Conservation (phyloP, 805 yeast genomes). For the Candida sonorensis region DNA sequence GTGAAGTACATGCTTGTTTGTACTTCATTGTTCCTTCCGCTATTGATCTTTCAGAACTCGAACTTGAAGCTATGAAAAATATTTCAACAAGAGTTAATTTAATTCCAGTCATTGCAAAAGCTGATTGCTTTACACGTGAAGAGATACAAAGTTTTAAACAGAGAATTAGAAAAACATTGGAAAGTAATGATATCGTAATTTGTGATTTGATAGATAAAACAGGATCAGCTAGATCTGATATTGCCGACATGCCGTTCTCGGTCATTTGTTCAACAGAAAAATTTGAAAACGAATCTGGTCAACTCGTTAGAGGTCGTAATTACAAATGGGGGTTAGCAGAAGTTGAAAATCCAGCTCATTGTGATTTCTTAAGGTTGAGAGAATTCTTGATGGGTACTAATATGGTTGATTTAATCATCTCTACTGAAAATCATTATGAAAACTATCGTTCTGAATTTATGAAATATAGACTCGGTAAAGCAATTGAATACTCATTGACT, state of each 20-base stretch:
- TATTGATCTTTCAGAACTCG: slow-evolving; percentile 54
- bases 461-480: slow-evolving; percentile 25
- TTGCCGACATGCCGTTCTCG: slow-evolving; percentile 56
- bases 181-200: slow-evolving; percentile 47
- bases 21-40: slow-evolving; percentile 74
- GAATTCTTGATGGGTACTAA: slow-evolving; percentile 59
- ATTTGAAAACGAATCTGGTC: slow-evolving; percentile 36
- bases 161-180: slow-evolving; percentile 43
- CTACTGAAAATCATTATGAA: slow-evolving; percentile 76
- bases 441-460: slow-evolving; percentile 55
- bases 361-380: slow-evolving; percentile 67
- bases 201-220: slow-evolving; percentile 43
- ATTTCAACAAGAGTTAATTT: slow-evolving; percentile 68
- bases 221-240: slow-evolving; percentile 25
- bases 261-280: slow-evolving; percentile 60
- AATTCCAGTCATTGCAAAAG: slow-evolving; percentile 76
- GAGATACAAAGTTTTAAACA: slow-evolving; percentile 52
- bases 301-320: slow-evolving; percentile 61
- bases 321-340: slow-evolving; percentile 87
- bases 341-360: slow-evolving; percentile 67
- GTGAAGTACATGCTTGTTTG: slow-evolving; percentile 77
- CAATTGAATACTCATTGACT: slow-evolving; percentile 18
- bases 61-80: slow-evolving; percentile 66
- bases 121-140: slow-evolving; percentile 59
- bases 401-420: slow-evolving; percentile 69